Percentiles rank a stretch among this genome's conserved stretches.
These are phyloP conservation scores for Coemansia guatemalensis DNA, from an alignment of 192 early-diverging fungal genomes.

Conservation along the genomic window DNA sequence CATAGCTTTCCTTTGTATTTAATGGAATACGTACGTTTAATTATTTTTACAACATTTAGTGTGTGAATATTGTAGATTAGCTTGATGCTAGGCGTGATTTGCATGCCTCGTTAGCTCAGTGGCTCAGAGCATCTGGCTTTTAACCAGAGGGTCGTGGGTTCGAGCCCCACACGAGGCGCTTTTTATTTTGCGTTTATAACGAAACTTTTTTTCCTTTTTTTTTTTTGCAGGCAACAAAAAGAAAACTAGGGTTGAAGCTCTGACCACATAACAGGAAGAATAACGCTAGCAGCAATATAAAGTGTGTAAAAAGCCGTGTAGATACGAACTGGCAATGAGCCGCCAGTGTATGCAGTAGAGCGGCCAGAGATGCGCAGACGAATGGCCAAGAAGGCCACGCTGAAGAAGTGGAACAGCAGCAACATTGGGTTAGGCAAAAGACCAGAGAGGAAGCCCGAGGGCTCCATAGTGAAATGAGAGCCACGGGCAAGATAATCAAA, in stretches of 20 bases:
- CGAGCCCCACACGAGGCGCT: slow-evolving; percentile 11
- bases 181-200: not conserved
- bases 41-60: too few species aligned
- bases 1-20: too few species aligned
- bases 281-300: slow-evolving; percentile 56
- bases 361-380: slow-evolving; percentile 19
- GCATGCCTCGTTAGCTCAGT: slow-evolving; percentile 5
- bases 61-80: slow-evolving; percentile 10
- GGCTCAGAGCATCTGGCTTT: slow-evolving; percentile 16
- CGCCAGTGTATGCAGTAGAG: slow-evolving; percentile 28
- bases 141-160: slow-evolving; percentile 16
- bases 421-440: slow-evolving; percentile 71
- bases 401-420: slow-evolving; percentile 89
- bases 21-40: too few species aligned
- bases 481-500: slow-evolving; percentile 88
- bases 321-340: slow-evolving; percentile 14
- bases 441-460: slow-evolving; percentile 85
- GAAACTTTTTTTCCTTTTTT: not conserved
- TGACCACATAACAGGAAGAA: slow-evolving; percentile 26
- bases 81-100: not conserved
- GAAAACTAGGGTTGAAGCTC: not conserved
- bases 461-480: slow-evolving; percentile 74
- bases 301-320: slow-evolving; percentile 52
- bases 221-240: not conserved
- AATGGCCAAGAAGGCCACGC: slow-evolving; percentile 68